A percentile compares a stretch with the other conserved stretches of the same genome.
phyloP scores from a whole-genome alignment of 1,284 basidiomycete species.

The Boletus mariae region DNA sequence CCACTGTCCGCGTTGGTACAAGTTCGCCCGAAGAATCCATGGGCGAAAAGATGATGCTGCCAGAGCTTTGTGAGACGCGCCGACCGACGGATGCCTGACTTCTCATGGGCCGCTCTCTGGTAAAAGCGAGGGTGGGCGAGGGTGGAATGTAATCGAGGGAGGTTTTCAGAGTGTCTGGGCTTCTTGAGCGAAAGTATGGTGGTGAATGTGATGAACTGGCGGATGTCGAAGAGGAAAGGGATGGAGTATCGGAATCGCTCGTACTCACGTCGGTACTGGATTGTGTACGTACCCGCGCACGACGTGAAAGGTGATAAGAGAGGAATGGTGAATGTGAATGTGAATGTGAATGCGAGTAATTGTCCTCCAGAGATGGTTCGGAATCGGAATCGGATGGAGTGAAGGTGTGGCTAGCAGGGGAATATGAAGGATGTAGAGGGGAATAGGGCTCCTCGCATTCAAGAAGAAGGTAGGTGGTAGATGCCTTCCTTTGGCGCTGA shows the following conservation, averaged over 20 bases:
- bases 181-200: constrained; percentile 35
- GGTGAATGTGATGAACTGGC: constrained; percentile 39
- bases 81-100: background rate
- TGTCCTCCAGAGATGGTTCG: constrained; percentile 32
- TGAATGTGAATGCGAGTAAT: constrained; percentile 17
- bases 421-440: constrained; percentile 21
- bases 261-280: constrained; percentile 30
- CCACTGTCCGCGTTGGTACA: background rate
- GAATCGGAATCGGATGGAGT: constrained; percentile 36
- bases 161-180: constrained; percentile 31
- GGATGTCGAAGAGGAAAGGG: constrained; percentile 42
- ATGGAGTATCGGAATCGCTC: constrained; percentile 44
- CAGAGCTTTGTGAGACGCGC: constrained; percentile 20
- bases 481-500: constrained; percentile 7
- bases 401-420: constrained; percentile 12
- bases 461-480: constrained; percentile 25
- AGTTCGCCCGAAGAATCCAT: constrained; percentile 5
- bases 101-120: constrained; percentile 22
- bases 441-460: constrained; percentile 33
- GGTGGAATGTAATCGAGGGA: constrained; percentile 21
- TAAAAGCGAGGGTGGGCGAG: constrained; percentile 24
- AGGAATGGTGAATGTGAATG: constrained; percentile 11
- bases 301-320: constrained; percentile 25
- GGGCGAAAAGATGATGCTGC: constrained; percentile 27
- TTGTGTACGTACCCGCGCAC: constrained; percentile 19